Base-by-base conservation (phyloP, 2,329 filamentous ascomycete genomes). In the Penicillium crustosum region DNA sequence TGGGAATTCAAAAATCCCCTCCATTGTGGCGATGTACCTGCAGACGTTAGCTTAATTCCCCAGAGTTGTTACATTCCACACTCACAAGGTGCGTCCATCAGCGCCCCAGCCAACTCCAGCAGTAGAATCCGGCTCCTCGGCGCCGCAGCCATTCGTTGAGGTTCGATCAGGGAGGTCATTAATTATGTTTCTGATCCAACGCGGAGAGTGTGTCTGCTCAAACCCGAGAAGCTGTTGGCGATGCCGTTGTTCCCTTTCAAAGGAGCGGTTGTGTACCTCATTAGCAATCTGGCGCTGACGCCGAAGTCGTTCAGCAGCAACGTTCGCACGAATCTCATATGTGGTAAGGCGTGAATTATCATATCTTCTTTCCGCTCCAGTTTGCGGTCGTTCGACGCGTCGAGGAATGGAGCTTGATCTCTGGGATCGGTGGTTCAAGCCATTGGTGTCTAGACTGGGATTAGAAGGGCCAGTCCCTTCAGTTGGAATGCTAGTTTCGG, bases 1-100 rank as follows among this genome's bases (percentile, higher is more conserved):
- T 41, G 76, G 71, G 61, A 75, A 79, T 63, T 81, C 77, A 53
- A 79, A 79, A 27, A 81, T 80, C 19, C 79, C 79, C 59, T 78
- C 72, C 47, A 79, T 71, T 6, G 78, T 79, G n/a, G 75, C 79
- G 59, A 79, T 73, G 58, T 78, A 81, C 61, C 79, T 81, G 59
- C 53, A 48, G 55, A 29, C 2, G 21, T 60, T 48, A 60, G 60
- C 44, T 12, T 19, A 21, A 12, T 17, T 21, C 15, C 25, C 4
- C 9, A 33, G 17, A 17, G 1, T 21, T 12, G 21, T 4, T 15
- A 7, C 4, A 33, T 13, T 6, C 8, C 44, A 74, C 77, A 74
- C 78, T 73, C 70, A 81, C 79, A 81, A 60, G 56, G 73, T 77
- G 63, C 75, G 72, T 19, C 78, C 78, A 67, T 81, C 77, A 9